Base-by-base conservation (phyloP, 2,329 filamentous ascomycete species). In the Plenodomus biglobosus region DNA sequence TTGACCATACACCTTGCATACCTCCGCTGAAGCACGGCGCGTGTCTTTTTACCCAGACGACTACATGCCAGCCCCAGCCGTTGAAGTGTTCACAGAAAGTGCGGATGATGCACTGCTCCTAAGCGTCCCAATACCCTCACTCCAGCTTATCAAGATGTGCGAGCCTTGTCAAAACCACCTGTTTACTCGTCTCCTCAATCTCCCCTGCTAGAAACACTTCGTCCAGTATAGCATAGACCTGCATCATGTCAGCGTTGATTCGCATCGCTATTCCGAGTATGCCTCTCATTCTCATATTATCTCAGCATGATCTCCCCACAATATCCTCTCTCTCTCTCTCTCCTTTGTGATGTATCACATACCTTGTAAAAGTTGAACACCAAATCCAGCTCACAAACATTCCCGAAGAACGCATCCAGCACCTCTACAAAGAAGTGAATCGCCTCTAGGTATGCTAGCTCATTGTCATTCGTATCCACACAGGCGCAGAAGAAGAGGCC, bases 361-460 rank as follows among this genome's bases (percentile, higher is more conserved):
- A 83, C 82, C 78, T 86, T 86, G 71, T 86, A 86, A 58, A 86
- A 86, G 60, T 86, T 86, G 67, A 86, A 86, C 16, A 86, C 83
- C 70, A 99, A 78, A 76, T 99, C 94, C 71, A 99, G 80, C 79
- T 99, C 94, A 77, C 94, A 99, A 50, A 99, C 94, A 73, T 99
- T 99, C 59, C 94, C 94, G 73, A 99, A 99, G 77, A 99, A 99
- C 67, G 92, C 86, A 80, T 99, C 94, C 65, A 99, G 82, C 53
- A 99, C 94, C 78, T 99, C 94, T 64, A 99, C 94, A 69, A 99
- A 99, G 80, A 99, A 99, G 76, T 99, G 94, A 68, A 99, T 96
- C 6, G 92, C 94, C 76, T 99, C 94, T 50, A 99, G 82, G 69
- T 91, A 97, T 20, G 94, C 92, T 52, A 99, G 80, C 78, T 99